Evolutionary conservation across 192 early-diverging fungal species (phyloP).

Genomic region (Dissophora globulifera): DNA sequence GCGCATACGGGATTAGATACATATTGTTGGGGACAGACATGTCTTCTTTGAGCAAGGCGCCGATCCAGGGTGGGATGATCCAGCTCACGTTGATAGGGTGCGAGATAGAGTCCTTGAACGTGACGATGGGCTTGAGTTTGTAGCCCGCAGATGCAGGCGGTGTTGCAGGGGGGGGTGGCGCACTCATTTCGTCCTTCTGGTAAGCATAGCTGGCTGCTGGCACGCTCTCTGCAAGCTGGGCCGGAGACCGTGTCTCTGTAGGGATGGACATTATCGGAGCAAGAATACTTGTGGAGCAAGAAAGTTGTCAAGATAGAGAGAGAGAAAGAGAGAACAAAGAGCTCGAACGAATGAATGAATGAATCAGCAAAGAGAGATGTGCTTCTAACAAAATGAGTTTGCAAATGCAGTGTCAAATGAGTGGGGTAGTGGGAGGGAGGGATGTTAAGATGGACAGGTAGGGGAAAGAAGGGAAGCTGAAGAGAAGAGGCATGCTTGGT

Average conservation of each 20-base stretch:
- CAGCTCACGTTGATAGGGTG: conserved; percentile 53
- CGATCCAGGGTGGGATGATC: conserved; percentile 52
- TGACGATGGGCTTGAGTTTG: conserved; percentile 27
- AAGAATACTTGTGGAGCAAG: too few species aligned
- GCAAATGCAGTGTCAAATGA: too few species aligned
- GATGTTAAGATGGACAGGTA: too few species aligned
- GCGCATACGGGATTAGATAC: conserved; percentile 27
- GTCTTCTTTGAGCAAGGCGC: conserved; percentile 32
- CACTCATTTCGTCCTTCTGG: conserved; percentile 3
- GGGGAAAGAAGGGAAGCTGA: too few species aligned
- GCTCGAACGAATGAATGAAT: too few species aligned
- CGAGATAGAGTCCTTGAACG: conserved; percentile 48
- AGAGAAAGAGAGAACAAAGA: too few species aligned
- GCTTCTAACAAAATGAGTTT: too few species aligned
- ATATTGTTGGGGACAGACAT: conserved; percentile 24
- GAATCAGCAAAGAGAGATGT: too few species aligned
- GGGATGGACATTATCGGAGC: conserved; percentile 32
- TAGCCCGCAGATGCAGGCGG: background rate
- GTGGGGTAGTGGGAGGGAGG: too few species aligned
- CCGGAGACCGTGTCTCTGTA: background rate
- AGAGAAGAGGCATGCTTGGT: too few species aligned
- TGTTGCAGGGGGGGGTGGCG: too few species aligned
- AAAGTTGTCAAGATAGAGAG: too few species aligned
- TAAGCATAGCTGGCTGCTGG: conserved; percentile 1
- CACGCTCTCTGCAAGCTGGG: background rate